A percentile compares a stretch with the other conserved stretches of the same genome.
These are phyloP conservation scores for Naganishia onofrii DNA, from an alignment of 768 basidiomycete genomes.

Conservation along the genomic window DNA sequence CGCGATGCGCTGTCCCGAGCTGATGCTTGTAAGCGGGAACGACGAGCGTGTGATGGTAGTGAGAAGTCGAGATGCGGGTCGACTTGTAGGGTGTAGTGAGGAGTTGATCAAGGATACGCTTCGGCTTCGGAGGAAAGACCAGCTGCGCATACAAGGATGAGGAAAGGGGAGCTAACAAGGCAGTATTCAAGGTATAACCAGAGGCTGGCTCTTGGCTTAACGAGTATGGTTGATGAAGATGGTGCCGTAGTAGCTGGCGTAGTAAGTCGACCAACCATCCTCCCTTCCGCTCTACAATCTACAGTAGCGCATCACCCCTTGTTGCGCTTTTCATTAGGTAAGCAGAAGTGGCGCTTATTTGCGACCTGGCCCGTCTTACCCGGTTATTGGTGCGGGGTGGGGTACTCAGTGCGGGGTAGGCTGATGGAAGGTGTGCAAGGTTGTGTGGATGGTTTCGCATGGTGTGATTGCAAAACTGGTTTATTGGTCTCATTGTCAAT, in stretches of 20 bases:
- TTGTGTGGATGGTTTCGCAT: not conserved
- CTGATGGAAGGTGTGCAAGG: not conserved
- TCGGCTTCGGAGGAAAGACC: constrained; percentile 6
- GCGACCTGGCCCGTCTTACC: not conserved
- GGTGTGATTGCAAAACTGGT: not conserved
- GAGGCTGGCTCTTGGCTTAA: too few relatives aligned
- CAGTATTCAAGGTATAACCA: too few relatives aligned
- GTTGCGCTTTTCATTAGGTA: too few relatives aligned
- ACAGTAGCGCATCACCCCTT: too few relatives aligned
- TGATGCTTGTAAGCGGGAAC: not conserved
- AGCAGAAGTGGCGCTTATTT: not conserved
- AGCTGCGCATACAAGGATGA: constrained; percentile 15
- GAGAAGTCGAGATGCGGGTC: constrained; percentile 1
- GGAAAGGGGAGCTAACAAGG: not conserved
- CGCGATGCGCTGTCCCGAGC: not conserved
- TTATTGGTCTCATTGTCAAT: too few relatives aligned
- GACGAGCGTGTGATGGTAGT: not conserved
- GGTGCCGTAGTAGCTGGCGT: too few relatives aligned
- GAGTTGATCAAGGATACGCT: constrained; percentile 16
- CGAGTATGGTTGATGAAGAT: not conserved
- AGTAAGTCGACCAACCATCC: not conserved
- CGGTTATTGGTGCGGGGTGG: not conserved
- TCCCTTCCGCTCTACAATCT: not conserved
- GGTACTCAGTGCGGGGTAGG: not conserved
- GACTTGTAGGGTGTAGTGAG: not conserved